Evolutionary conservation across 208 protist genomes (phyloP).

Genomic region (Acanthamoeba sp.): DNA sequence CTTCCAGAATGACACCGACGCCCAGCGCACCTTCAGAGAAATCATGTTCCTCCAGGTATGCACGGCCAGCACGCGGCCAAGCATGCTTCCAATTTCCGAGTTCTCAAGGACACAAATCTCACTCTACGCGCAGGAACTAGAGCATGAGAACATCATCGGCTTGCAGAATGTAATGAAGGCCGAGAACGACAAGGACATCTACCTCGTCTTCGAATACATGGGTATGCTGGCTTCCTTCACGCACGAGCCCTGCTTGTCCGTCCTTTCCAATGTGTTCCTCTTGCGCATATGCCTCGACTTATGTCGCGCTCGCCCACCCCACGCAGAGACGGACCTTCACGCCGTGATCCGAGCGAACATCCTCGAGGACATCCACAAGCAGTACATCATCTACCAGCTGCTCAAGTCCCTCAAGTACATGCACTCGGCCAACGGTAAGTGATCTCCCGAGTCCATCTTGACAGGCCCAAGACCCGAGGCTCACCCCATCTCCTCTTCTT

Average conservation of each 20-base stretch:
- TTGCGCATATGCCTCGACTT: neutral
- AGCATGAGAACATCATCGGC: conserved; percentile 98
- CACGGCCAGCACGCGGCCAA: neutral
- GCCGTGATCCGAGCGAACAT: conserved; percentile 98
- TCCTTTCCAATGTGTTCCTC: neutral
- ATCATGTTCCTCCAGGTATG: conserved; percentile 97
- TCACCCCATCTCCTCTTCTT: neutral
- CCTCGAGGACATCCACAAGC: conserved; percentile 97
- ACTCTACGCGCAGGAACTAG: conserved; percentile 85
- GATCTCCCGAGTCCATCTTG: neutral
- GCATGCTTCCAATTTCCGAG: neutral
- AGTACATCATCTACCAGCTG: conserved; percentile 98
- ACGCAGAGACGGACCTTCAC: conserved; percentile 91
- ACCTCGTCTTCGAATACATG: conserved; percentile 99
- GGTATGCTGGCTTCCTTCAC: conserved; percentile 75
- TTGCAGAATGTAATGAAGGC: conserved; percentile 97
- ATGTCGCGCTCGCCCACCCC: neutral
- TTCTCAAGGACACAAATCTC: neutral
- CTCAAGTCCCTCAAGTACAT: conserved; percentile 98
- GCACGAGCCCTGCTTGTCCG: neutral
- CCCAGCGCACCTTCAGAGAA: conserved; percentile 96
- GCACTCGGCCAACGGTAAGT: conserved; percentile 81
- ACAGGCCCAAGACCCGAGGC: neutral
- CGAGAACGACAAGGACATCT: conserved; percentile 98
- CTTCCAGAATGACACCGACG: conserved; percentile 91